phyloP scores from a whole-genome alignment of 164 flowering plant species.

The Umbellularia californica region DNA sequence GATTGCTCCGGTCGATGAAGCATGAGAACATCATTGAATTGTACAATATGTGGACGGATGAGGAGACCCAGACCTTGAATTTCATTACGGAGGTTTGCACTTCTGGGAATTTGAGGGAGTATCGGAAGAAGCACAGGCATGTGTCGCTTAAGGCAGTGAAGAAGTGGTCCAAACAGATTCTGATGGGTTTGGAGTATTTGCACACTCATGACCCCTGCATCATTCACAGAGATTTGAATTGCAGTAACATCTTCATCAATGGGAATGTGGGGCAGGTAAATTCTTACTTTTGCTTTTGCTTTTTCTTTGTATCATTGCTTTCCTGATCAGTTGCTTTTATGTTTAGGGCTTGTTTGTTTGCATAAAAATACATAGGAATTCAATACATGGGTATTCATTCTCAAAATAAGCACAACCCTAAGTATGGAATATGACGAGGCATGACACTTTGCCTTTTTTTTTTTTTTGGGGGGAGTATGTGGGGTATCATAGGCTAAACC shows the following conservation, averaged over 20 bases:
- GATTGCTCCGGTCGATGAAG: conserved; percentile 37
- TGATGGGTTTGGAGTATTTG: conserved; percentile 60
- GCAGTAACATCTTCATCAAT: conserved; percentile 77
- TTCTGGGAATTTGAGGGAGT: conserved; percentile 73
- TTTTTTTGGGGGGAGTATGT: too few species aligned
- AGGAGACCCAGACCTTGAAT: conserved; percentile 41
- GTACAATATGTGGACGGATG: conserved; percentile 50
- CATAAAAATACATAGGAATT: not conserved
- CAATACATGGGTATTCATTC: too few species aligned
- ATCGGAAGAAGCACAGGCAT: conserved; percentile 62
- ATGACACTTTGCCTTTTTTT: not conserved
- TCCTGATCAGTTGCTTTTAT: not conserved
- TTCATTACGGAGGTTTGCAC: conserved; percentile 82
- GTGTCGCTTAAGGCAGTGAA: conserved; percentile 71
- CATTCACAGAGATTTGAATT: conserved; percentile 80
- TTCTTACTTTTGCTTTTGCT: too few species aligned
- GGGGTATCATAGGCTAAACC: too few species aligned
- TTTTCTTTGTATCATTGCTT: not conserved
- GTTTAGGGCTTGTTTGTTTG: not conserved
- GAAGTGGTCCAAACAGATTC: conserved; percentile 75
- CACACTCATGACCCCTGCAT: conserved; percentile 71
- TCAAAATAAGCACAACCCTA: too few species aligned
- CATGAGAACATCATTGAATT: conserved; percentile 44
- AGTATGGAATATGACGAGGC: not conserved
- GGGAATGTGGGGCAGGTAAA: conserved; percentile 76